Base-by-base conservation (phyloP, 2,329 filamentous ascomycete species). In the Sclerotinia borealis region DNA sequence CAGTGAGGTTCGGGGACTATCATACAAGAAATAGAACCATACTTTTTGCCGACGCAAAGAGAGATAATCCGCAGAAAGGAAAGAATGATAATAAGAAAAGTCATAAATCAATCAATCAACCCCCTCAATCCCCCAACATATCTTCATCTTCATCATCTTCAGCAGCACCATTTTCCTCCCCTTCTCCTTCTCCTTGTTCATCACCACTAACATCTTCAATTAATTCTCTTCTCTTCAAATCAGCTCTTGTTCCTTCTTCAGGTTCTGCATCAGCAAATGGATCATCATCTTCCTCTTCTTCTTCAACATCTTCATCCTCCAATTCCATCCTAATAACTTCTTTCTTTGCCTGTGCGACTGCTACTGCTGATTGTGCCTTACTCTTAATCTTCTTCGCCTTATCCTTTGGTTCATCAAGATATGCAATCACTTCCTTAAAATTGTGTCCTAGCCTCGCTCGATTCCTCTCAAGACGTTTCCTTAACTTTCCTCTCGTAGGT, bases 371-470 rank as follows among this genome's bases (percentile, higher is more conserved):
- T 70, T 79, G 80, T 68, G 75, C 78, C 59, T 77, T 76, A 49
- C 73, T 69, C 65, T 72, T 76, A 29, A 65, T 74, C 73, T 72
- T 74, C 67, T 73, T 74, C 3, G 65, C 68, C 59, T 81, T 80
- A 49, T 84, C 75, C 71, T 87, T 86, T 55, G 82, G 80, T 63
- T 89, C 85, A 71, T 96, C 92, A 4, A 98, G 79, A 74, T 89
- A 95, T 10, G 85, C 84, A 5, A 96, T 79, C 8, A 97, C 86
- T 70, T 95, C 92, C 72, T 89, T 91, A 80, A 91, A 96, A 74
- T 95, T 97, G 51, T 84, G 80, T 2, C 95, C 95, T 3, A 99
- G 82, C 72, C 85, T 87, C n/a, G 79, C 80, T 73, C 89, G 89
- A 76, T 99, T 97, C 68, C 91, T 83, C 70, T 89, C 81, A 27